phyloP scores from a whole-genome alignment of 495 filamentous ascomycete species.

The Hypoxylon fragiforme region DNA sequence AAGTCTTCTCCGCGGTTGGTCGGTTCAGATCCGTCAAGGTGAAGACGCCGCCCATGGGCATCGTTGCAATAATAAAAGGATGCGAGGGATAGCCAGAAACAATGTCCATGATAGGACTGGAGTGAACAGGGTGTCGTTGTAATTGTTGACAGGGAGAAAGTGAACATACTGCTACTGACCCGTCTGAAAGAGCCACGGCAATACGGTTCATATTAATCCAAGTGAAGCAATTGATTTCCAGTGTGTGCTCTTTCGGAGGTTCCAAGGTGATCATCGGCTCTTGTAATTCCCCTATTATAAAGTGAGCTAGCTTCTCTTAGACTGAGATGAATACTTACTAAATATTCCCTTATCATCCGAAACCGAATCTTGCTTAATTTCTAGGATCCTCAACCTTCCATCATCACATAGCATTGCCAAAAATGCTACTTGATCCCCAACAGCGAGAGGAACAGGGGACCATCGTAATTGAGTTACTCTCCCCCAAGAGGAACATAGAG shows the following conservation, averaged over 20 bases:
- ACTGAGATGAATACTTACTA: constrained; percentile 34
- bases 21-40: constrained; percentile 50
- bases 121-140: constrained; percentile 46
- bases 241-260: constrained; percentile 44
- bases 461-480: constrained; percentile 47
- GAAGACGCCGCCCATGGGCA: constrained; percentile 50
- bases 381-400: constrained; percentile 46
- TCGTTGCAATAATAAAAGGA: constrained; percentile 48
- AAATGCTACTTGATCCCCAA: constrained; percentile 31
- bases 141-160: constrained; percentile 44
- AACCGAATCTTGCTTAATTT: constrained; percentile 32
- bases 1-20: constrained; percentile 51
- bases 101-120: constrained; percentile 51
- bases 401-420: constrained; percentile 48
- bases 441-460: constrained; percentile 46
- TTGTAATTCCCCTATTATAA: constrained; percentile 42
- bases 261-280: constrained; percentile 46
- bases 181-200: constrained; percentile 51
- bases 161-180: constrained; percentile 54
- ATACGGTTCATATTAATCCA: constrained; percentile 55
- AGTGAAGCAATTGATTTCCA: constrained; percentile 50
- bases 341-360: constrained; percentile 29
- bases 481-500: constrained; percentile 47
- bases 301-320: constrained; percentile 15
- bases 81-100: constrained; percentile 51